These are phyloP conservation scores for Ganoderma lucidum DNA, from an alignment of 1,284 basidiomycete species.

Conservation along the genomic window DNA sequence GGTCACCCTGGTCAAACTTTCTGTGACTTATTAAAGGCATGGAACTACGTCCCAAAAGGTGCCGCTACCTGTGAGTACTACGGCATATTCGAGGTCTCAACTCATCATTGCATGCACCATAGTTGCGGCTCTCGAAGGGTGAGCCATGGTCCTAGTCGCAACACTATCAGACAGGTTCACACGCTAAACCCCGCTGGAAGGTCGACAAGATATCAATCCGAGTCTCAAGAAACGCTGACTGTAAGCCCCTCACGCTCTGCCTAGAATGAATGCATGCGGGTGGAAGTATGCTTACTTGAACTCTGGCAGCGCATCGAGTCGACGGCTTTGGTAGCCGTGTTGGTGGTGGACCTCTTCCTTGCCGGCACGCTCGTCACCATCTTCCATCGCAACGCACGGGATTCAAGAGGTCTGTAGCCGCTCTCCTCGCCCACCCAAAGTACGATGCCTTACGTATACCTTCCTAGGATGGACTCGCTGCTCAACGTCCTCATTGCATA, in stretches of 20 bases:
- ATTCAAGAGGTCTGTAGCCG: not conserved
- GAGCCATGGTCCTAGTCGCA: not conserved
- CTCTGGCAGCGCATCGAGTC: not conserved
- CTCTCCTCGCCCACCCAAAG: not conserved
- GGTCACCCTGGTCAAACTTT: not conserved
- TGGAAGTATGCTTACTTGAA: not conserved
- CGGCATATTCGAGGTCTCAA: not conserved
- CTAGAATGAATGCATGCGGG: not conserved
- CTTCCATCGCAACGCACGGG: slow-evolving; percentile 4
- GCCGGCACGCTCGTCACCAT: not conserved
- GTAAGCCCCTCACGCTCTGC: not conserved
- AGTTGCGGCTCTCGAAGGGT: slow-evolving; percentile 7
- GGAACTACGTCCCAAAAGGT: not conserved
- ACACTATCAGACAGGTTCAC: not conserved
- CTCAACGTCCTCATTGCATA: slow-evolving; percentile 5
- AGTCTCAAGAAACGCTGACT: not conserved
- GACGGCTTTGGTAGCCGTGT: not conserved
- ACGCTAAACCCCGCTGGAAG: not conserved
- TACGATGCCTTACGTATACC: not conserved
- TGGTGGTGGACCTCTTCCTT: slow-evolving; percentile 5
- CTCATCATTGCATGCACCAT: not conserved
- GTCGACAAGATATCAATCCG: not conserved
- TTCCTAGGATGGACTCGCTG: not conserved
- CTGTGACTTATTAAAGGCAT: not conserved
- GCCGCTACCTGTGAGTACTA: not conserved